Evolutionary conservation across 768 basidiomycete genomes (phyloP).

Genomic region (Lactifluus hygrophoroides): DNA sequence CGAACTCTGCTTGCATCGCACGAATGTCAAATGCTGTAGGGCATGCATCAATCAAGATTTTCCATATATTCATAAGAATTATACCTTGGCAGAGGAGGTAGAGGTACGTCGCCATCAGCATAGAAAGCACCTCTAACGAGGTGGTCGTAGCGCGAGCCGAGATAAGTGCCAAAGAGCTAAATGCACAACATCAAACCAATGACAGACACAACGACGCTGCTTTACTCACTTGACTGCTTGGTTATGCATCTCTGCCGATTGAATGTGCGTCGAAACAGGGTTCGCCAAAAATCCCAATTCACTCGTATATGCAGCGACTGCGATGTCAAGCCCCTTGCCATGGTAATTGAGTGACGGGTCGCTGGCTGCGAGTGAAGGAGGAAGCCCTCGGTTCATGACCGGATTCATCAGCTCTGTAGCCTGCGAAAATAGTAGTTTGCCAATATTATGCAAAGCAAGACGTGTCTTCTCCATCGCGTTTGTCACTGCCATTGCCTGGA

Average conservation of each 20-base stretch:
- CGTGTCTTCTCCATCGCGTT: constrained; percentile 89
- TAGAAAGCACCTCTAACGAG: constrained; percentile 68
- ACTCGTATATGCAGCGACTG: constrained; percentile 69
- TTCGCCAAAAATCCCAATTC: constrained; percentile 88
- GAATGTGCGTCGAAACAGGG: constrained; percentile 78
- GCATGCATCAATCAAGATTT: not conserved
- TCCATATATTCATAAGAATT: not conserved
- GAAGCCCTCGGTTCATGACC: constrained; percentile 75
- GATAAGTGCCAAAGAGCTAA: constrained; percentile 73
- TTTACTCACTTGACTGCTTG: constrained; percentile 76
- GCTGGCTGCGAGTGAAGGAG: constrained; percentile 69
- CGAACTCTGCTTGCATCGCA: constrained; percentile 61
- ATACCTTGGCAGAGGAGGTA: constrained; percentile 61
- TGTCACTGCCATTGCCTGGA: constrained; percentile 81
- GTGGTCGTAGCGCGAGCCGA: constrained; percentile 74
- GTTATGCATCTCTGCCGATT: constrained; percentile 88
- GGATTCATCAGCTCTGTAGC: constrained; percentile 70
- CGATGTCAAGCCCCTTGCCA: constrained; percentile 79
- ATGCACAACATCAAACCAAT: constrained; percentile 12
- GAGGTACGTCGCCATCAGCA: constrained; percentile 66
- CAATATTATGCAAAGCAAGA: constrained; percentile 41
- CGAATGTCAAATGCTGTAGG: constrained; percentile 62
- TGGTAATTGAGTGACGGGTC: constrained; percentile 79
- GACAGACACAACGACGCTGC: not conserved
- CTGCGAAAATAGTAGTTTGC: constrained; percentile 44